Base-by-base conservation (phyloP, 2,329 filamentous ascomycete genomes). In the Colletotrichum liaoningense region DNA sequence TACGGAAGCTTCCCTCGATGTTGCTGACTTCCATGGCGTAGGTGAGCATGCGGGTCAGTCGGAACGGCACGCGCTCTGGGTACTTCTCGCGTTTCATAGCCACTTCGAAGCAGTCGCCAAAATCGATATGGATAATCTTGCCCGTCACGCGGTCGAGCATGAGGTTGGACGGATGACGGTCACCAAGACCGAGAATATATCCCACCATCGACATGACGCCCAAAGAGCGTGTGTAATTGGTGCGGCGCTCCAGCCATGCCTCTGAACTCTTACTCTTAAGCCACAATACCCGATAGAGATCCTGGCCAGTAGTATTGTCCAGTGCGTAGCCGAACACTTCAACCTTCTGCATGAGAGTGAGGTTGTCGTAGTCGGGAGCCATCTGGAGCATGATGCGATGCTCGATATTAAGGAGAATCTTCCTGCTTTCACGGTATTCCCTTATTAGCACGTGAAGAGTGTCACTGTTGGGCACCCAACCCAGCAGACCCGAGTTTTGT, bases 161-260 rank as follows among this genome's bases (percentile, higher is more conserved):
- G 79, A 99, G 86, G 83, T 99, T 99, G 74, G 95, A 98, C 49
- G 97, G 97, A 84, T 99, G 97, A 60, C 97, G 93, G 85, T 99
- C 97, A 67, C 97, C 97, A 16, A 99, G 88, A 73, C 97, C 97
- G 26, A 99, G 91, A 76, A 99, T 98, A 83, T 99, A 99, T 75
- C 97, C 97, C n/a, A 98, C 97, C 95, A 99, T 99, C n/a, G 95
- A 98, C 97, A 99, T 99, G 79, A 99, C 97, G 78, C 95, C 97
- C 2, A 99, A 88, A 1, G 96, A 98, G 71, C 97, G 93, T 22
- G 97, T 99, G 85, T 99, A 99, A 81, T 98, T 99, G n/a, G 97
- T 99, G 66, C 97, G 93, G 56, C 97, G 91, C 83, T 98, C 97
- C 42, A 99, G 91, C 97, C 97, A 99, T 2, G 96, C 93, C 83